These are phyloP conservation scores for Coniochaeta hoffmannii DNA, from an alignment of 2,329 filamentous ascomycete species.

Conservation along the genomic window DNA sequence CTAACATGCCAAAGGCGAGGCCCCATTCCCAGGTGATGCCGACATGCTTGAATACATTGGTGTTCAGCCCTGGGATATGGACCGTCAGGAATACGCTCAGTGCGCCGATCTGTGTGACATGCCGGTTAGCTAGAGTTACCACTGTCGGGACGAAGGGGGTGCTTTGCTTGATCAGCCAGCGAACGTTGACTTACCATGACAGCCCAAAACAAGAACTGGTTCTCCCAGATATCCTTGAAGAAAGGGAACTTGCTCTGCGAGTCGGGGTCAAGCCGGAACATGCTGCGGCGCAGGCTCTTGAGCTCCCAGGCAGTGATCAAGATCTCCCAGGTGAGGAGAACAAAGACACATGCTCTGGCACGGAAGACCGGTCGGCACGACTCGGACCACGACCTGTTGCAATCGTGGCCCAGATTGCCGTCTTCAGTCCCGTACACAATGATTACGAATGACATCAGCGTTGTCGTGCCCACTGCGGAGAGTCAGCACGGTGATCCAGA, in stretches of 20 bases:
- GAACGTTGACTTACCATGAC: no score
- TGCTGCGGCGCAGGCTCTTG: conserved; percentile 62
- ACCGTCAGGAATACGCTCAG: conserved; percentile 59
- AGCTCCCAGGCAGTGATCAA: conserved; percentile 73
- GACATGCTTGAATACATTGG: conserved; percentile 63
- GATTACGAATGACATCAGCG: conserved; percentile 58
- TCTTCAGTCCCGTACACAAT: conserved; percentile 48
- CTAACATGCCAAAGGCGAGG: conserved; percentile 54
- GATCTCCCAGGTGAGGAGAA: conserved; percentile 65
- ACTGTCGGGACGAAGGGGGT: no score
- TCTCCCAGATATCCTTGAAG: conserved; percentile 58
- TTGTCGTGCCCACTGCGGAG: conserved; percentile 68
- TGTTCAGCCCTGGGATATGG: conserved; percentile 68
- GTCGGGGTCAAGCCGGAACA: conserved; percentile 59
- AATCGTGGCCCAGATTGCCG: conserved; percentile 50
- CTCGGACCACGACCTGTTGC: conserved; percentile 52
- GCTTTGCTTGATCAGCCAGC: no score
- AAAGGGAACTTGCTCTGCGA: conserved; percentile 43
- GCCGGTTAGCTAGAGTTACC: no score
- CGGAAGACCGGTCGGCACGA: conserved; percentile 56
- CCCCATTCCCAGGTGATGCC: conserved; percentile 71
- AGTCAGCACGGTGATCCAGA: no score
- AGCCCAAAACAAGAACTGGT: conserved; percentile 64
- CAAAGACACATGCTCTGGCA: conserved; percentile 66
- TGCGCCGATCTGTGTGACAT: no score